phyloP scores from a whole-genome alignment of 108 stramenopile species.

The Skeletonema grethae region DNA sequence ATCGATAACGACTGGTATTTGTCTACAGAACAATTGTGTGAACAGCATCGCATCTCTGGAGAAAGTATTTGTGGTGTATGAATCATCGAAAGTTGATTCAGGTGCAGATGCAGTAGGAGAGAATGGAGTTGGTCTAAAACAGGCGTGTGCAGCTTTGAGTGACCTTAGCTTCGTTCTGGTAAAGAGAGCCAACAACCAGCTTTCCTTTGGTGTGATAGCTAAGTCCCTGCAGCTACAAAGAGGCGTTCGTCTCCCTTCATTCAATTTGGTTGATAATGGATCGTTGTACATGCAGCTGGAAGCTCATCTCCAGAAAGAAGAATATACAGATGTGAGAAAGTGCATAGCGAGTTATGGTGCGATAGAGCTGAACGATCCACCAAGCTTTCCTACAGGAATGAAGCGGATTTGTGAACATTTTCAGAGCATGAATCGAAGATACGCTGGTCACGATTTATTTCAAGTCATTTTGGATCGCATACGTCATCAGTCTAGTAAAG shows the following conservation, averaged over 20 bases:
- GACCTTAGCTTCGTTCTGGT: conserved; percentile 36
- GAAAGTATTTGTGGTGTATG: conserved; percentile 53
- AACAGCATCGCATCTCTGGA: conserved; percentile 38
- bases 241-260: conserved; percentile 45
- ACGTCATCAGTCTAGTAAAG: conserved; percentile 13
- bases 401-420: conserved; percentile 48
- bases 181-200: conserved; percentile 14
- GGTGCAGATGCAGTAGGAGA: conserved; percentile 36
- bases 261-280: conserved; percentile 26
- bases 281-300: conserved; percentile 25
- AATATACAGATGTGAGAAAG: conserved; percentile 12
- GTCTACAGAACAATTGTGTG: conserved; percentile 48
- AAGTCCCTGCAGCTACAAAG: conserved; percentile 46
- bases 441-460: conserved; percentile 29
- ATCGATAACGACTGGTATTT: conserved; percentile 39
- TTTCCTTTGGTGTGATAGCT: conserved; percentile 49
- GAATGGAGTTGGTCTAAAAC: conserved; percentile 52
- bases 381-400: conserved; percentile 39
- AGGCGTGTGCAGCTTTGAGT: conserved; percentile 32
- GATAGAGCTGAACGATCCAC: neutral
- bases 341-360: conserved; percentile 35
- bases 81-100: conserved; percentile 44
- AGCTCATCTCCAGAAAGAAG: conserved; percentile 10
- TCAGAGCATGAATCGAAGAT: conserved; percentile 12
- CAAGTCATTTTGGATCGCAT: conserved; percentile 38